Percentiles rank a stretch among this genome's conserved stretches.
phyloP scores from a whole-genome alignment of 1,139 yeast genomes.

The Suhomyces panamericanus region DNA sequence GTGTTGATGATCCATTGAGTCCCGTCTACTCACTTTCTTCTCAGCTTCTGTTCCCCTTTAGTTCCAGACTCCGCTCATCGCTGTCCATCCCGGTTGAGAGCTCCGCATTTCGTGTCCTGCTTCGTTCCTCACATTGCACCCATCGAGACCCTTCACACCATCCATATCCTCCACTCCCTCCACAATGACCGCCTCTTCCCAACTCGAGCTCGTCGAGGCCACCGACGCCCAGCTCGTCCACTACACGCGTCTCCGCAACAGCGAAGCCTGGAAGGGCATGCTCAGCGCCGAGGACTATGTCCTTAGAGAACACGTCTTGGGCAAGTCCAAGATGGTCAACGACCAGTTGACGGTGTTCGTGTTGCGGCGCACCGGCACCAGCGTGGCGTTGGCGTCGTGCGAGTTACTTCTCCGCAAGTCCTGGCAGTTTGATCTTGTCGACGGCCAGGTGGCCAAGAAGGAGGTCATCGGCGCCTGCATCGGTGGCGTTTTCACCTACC shows the following conservation, averaged over 20 bases:
- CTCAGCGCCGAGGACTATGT: slow-evolving; percentile 50
- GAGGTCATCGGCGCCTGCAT: slow-evolving; percentile 21
- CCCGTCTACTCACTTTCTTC: no score
- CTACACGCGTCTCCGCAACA: slow-evolving; percentile 50
- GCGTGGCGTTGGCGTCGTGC: slow-evolving; percentile 32
- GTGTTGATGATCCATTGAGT: no score
- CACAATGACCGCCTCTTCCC: slow-evolving; percentile 8
- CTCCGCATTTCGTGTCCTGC: background rate
- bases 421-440: slow-evolving; percentile 23
- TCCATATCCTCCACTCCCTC: no score
- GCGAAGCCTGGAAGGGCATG: slow-evolving; percentile 54
- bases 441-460: slow-evolving; percentile 22
- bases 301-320: slow-evolving; percentile 48
- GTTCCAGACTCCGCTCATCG: no score
- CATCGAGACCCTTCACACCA: background rate
- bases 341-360: slow-evolving; percentile 33
- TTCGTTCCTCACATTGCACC: background rate
- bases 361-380: slow-evolving; percentile 24
- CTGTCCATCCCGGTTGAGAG: slow-evolving; percentile 1
- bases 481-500: slow-evolving; percentile 50
- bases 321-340: slow-evolving; percentile 34
- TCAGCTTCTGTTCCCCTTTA: no score
- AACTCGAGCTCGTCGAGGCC: slow-evolving; percentile 14
- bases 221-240: slow-evolving; percentile 35
- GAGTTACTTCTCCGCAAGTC: slow-evolving; percentile 40